phyloP scores from a whole-genome alignment of 2,329 filamentous ascomycete genomes.

The Aspergillus sp. region DNA sequence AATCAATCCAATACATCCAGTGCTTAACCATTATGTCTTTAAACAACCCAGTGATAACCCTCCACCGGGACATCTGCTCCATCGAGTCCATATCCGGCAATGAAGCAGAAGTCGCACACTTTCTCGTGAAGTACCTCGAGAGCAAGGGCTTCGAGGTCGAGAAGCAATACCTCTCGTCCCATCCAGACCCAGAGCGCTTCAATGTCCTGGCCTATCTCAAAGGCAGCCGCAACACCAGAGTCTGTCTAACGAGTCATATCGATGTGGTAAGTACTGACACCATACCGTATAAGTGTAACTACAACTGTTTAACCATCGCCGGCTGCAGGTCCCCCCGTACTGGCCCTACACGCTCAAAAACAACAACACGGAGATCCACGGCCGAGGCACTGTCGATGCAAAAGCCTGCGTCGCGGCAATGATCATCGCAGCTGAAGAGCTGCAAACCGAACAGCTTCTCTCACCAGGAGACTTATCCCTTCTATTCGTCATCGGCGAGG shows the following conservation, averaged over 20 bases:
- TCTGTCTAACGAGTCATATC: too few relatives aligned
- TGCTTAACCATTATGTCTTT: too few relatives aligned
- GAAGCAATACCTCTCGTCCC: too few relatives aligned
- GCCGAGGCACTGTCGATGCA: slow-evolving; percentile 64
- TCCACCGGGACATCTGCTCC: background rate
- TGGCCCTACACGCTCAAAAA: slow-evolving; percentile 60
- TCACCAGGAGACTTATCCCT: slow-evolving; percentile 56
- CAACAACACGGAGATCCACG: slow-evolving; percentile 55
- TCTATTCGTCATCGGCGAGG: slow-evolving; percentile 62
- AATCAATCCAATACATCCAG: too few relatives aligned
- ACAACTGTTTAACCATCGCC: too few relatives aligned
- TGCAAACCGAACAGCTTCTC: slow-evolving; percentile 47
- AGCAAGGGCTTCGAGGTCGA: too few relatives aligned
- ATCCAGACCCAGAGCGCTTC: too few relatives aligned
- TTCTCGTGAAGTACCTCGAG: slow-evolving; percentile 36
- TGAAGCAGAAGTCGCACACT: slow-evolving; percentile 24
- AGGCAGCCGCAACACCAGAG: too few relatives aligned
- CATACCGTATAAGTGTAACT: too few relatives aligned
- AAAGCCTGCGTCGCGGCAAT: slow-evolving; percentile 64
- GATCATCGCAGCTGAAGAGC: slow-evolving; percentile 64
- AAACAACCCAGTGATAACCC: background rate
- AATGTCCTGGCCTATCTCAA: too few relatives aligned
- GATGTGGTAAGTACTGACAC: too few relatives aligned
- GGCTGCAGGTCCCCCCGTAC: slow-evolving; percentile 60
- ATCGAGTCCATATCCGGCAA: background rate